These are phyloP conservation scores for Ogataea pini DNA, from an alignment of 805 yeast species.

Conservation along the genomic window DNA sequence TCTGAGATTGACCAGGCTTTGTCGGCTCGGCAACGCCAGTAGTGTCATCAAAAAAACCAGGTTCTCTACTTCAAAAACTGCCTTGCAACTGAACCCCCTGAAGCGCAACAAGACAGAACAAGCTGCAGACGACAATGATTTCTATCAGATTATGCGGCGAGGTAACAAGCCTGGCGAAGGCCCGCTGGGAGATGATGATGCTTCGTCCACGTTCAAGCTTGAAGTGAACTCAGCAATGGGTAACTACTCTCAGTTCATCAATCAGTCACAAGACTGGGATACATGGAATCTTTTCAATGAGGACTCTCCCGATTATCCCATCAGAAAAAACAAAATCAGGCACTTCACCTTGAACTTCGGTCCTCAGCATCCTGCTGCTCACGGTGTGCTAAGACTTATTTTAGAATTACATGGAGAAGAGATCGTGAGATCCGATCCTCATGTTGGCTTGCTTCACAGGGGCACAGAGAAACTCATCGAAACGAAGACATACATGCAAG, in stretches of 20 bases:
- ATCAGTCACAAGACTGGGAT: conserved; percentile 37
- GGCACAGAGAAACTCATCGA: conserved; percentile 90
- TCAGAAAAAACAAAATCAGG: conserved; percentile 57
- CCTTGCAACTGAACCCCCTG: background rate
- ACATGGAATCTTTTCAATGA: conserved; percentile 37
- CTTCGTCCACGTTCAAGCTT: conserved; percentile 28
- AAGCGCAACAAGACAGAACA: conserved; percentile 23
- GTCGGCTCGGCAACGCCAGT: conserved; percentile 7
- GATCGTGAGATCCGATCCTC: conserved; percentile 84
- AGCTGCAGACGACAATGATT: conserved; percentile 32
- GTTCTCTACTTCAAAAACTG: conserved; percentile 7
- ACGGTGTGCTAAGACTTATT: conserved; percentile 85
- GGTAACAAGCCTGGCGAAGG: conserved; percentile 31
- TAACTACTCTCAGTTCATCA: conserved; percentile 36
- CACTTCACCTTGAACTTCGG: conserved; percentile 90
- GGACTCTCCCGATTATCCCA: conserved; percentile 39
- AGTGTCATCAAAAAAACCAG: background rate
- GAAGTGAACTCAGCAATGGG: conserved; percentile 46
- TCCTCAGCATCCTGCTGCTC: conserved; percentile 95
- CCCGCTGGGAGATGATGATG: conserved; percentile 25
- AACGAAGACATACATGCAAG: conserved; percentile 83
- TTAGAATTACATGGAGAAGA: conserved; percentile 88
- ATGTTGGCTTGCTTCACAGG: conserved; percentile 82
- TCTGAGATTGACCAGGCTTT: conserved; percentile 8
- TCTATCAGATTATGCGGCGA: conserved; percentile 32